Base-by-base conservation (phyloP, 495 filamentous ascomycete species). In the Podospora anserina region DNA sequence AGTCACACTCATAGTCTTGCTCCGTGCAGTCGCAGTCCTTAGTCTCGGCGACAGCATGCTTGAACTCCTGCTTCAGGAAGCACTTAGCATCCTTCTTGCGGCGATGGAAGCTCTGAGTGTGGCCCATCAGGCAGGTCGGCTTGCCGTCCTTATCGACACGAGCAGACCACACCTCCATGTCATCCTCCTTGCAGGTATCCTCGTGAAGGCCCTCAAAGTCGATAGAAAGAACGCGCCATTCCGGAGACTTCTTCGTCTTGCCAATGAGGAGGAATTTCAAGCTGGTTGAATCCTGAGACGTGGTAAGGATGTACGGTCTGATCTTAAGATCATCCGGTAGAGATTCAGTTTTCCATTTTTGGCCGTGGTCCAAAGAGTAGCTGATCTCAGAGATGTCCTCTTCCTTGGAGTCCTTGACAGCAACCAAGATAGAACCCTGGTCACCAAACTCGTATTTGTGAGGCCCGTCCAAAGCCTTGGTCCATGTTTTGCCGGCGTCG, bases 381-480 rank as follows among this genome's bases (percentile, higher is more conserved):
- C 76, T 79, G 65, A 97, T 81, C 67, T 83, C 81, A 13, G 74
- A 70, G 34, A 85, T 68, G 53, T 82, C 77, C n/a, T 58, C 70
- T 70, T 90, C 78, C 61, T 92, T 78, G 6, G 90, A 91, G 70
- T 97, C 92, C 44, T 82, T 81, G 54, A 97, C 81, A 7, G 95
- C 95, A 44, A 97, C 83, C 3, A 99, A 82, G 26, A 98, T 87
- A 26, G 93, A 90, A 5, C 95, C 95, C 70, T 94, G 88, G 69
- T 97, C 93, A 32, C 94, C 95, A 78, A 97, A 94, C 73, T 96
- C 93, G 78, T 97, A 98, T 75, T 91, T 94, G 77, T 98, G 93
- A 5, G 94, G 89, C n/a, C 90, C 89, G 23, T 93, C 81, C 5
- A 89, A 83, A 1, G 88, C 91, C 70, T 83, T 79, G 5, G 72